Evolutionary conservation across 345 rosid species (phyloP), one percentile per base, ranked within the genome.

Genomic region (Turnera subulata): DNA sequence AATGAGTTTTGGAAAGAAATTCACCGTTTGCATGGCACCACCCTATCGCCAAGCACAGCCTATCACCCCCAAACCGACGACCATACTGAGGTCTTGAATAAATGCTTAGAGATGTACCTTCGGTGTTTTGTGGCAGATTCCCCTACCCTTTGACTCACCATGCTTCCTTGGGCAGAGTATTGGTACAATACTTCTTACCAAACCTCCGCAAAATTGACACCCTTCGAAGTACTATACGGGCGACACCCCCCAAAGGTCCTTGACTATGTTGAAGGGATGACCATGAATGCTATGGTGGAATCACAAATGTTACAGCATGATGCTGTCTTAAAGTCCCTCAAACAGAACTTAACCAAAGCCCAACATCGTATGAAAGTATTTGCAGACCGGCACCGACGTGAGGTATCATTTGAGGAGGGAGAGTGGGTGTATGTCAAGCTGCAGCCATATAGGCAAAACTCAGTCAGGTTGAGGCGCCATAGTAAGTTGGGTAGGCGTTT

Each of bases 31-130:
- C 3, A 17, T n/a, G 18, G 46, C 18, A 38, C 7, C 0, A 1
- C 6, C 4, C 0, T 38, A 0, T 1, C 7, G 0, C 11, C 13
- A 5, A 37, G 14, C 6, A 19, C 1, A 0, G 13, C 20, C 0
- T 54, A 38, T 6, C 21, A 54, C 6, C 45, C n/a, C 45, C 45
- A 40, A 15, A 40, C 45, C 3, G 45, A 40, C n/a, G 14, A 12
- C n/a, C 45, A 40, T 3, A 40, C 45, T 5, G 45, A 40, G 45
- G n/a, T 11, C 6, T 4, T 40, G 3, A 40, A 40, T 15, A 10
- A 40, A 12, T 4, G 9, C 2, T 40, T 40, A 12, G 45, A 40
- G n/a, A 11, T 10, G n/a, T 40, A 40, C 14, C 45, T 40, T 15
- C 13, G 45, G 3, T 40, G 45, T 15, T 40, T 40, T 12, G 13